Evolutionary conservation across 306 rosid genomes (phyloP).

Genomic region (Calophaca sinica): DNA sequence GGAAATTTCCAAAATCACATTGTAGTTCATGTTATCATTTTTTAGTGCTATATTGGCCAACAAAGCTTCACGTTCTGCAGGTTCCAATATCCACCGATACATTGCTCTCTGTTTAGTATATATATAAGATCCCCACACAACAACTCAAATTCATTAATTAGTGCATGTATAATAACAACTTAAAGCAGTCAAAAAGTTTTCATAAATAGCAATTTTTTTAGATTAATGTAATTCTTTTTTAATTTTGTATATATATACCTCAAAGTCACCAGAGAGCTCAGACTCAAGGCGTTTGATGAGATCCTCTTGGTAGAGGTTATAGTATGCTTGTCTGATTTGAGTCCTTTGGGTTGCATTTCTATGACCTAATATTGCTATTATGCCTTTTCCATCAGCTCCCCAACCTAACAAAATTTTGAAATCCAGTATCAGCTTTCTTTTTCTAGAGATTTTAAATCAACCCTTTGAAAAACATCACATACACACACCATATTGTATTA

Average conservation of each 20-base stretch:
- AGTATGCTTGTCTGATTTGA: constrained; percentile 74
- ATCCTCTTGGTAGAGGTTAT: constrained; percentile 68
- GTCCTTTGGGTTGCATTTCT: constrained; percentile 71
- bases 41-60: constrained; percentile 68
- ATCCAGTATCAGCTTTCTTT: background rate
- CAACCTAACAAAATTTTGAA: constrained; percentile 58
- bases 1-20: constrained; percentile 69
- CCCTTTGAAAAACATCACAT: background rate
- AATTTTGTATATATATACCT: constrained; percentile 46
- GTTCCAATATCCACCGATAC: constrained; percentile 81
- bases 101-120: constrained; percentile 74
- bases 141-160: background rate
- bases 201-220: background rate
- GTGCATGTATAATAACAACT: background rate
- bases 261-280: constrained; percentile 81
- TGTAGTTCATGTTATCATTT: constrained; percentile 47
- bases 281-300: constrained; percentile 89
- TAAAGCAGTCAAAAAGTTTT: background rate
- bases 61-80: constrained; percentile 76
- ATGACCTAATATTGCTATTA: constrained; percentile 65
- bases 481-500: background rate
- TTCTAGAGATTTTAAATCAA: background rate
- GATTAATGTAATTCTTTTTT: background rate
- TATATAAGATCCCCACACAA: no score
- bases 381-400: constrained; percentile 84